A percentile compares a stretch with the other conserved stretches of the same genome.
phyloP scores from a whole-genome alignment of 768 basidiomycete species.

The Leccinum arenicola region DNA sequence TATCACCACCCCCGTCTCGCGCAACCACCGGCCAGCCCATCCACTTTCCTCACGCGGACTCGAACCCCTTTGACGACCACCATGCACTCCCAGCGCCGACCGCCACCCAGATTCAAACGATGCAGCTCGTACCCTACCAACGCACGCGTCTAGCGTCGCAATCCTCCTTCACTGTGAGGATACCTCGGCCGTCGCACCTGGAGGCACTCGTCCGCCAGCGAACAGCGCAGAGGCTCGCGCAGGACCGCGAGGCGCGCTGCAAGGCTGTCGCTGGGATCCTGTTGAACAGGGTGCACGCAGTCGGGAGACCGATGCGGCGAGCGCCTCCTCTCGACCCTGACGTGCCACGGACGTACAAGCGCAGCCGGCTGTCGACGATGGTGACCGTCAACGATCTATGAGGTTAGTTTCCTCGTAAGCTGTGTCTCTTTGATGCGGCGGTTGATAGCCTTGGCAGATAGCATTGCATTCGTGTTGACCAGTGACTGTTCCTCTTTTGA shows the following conservation, averaged over 20 bases:
- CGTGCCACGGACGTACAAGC: conserved; percentile 43
- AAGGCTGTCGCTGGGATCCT: conserved; percentile 59
- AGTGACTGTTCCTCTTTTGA: neutral
- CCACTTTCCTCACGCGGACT: conserved; percentile 19
- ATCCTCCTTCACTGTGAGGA: conserved; percentile 25
- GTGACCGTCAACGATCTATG: conserved; percentile 43
- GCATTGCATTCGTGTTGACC: conserved; percentile 16
- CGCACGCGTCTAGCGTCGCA: conserved; percentile 31
- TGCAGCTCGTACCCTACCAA: conserved; percentile 17
- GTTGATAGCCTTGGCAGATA: conserved; percentile 4
- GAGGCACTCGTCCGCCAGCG: conserved; percentile 30
- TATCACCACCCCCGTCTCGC: conserved; percentile 15
- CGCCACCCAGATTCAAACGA: conserved; percentile 1
- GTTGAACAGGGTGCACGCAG: conserved; percentile 49
- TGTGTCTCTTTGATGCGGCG: neutral
- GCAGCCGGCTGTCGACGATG: conserved; percentile 51
- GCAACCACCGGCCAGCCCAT: conserved; percentile 16
- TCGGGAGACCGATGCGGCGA: conserved; percentile 53
- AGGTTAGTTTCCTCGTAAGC: conserved; percentile 5
- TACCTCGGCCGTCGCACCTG: conserved; percentile 23
- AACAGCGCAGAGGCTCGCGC: conserved; percentile 31
- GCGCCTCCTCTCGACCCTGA: conserved; percentile 29
- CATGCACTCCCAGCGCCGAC: conserved; percentile 10
- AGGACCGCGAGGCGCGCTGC: conserved; percentile 41
- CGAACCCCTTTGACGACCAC: conserved; percentile 27